Evolutionary conservation across 495 filamentous ascomycete genomes (phyloP), one percentile per base, ranked within the genome.

Genomic region (Trichoderma orchidacearum): DNA sequence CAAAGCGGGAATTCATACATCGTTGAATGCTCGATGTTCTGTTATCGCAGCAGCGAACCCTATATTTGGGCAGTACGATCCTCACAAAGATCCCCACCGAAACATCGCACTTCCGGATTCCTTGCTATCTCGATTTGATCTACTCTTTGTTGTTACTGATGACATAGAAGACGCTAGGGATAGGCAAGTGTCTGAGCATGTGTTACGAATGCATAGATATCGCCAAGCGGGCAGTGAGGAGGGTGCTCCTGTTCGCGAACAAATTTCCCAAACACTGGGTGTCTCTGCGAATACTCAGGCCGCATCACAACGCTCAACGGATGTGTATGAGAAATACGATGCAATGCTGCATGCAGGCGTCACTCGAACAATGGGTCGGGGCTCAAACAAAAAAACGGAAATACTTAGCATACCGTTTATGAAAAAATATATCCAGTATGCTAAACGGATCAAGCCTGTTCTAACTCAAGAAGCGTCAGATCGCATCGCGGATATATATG

Each of bases 351-450:
- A 99, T 65, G 87, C 89, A 12, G 93, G 93, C 57, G 89, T 99
- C 54, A 87, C 84, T 29, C 71, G 87, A 31, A 84, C 82, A 9
- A 79, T 80, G 28, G 84, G 84, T 21, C 85, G 90, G 27, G 86
- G 85, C 18, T 65, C 80, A 8, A 80, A 79, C 64, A 87, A 89
- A 70, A 84, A 86, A 58, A 78, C 85, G 32, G 90, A 96, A 67
- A 89, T 99, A n/a, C 76, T 97, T 56, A 93, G 87, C 70, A 96
- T 99, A 57, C 90, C 92, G 0, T 99, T 99, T 74, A 90, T 99
- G 72, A 97, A 97, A 77, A 99, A 99, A 71, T 99, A 96, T 68
- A 90, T 99, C 58, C 93, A 99, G 67, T 99, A 99, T 68, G 91
- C 94, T 61, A 97, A 97, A 72, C 75, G 93, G 66, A 80, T 96